phyloP scores from a whole-genome alignment of 805 yeast species.

The Lipomyces yamanashiensis region DNA sequence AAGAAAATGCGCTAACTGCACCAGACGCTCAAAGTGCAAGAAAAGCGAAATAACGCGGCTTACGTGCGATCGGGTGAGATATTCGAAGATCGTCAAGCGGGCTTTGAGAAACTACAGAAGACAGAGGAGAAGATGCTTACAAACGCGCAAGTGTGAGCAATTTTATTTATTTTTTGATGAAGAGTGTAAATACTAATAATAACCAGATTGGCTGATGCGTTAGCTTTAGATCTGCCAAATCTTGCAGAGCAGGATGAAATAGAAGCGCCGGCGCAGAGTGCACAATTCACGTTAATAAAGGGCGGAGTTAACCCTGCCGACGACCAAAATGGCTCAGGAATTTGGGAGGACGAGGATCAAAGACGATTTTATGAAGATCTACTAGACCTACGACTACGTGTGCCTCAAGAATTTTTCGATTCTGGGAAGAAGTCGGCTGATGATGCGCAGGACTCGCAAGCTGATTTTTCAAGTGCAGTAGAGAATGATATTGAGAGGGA shows the following conservation, averaged over 20 bases:
- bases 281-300: conserved; percentile 28
- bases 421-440: conserved; percentile 41
- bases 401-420: conserved; percentile 62
- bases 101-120: conserved; percentile 39
- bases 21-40: conserved; percentile 43
- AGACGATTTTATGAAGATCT: conserved; percentile 73
- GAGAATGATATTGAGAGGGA: conserved; percentile 26
- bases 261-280: conserved; percentile 37
- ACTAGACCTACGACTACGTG: conserved; percentile 63
- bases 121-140: conserved; percentile 53
- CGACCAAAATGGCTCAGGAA: conserved; percentile 40
- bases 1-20: not conserved
- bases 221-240: conserved; percentile 50
- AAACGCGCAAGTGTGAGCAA: conserved; percentile 45
- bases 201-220: conserved; percentile 50
- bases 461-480: conserved; percentile 19
- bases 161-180: not conserved
- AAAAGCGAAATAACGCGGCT: conserved; percentile 54
- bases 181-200: not conserved
- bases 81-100: conserved; percentile 48
- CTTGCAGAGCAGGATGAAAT: conserved; percentile 43
- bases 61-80: conserved; percentile 71
- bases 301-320: conserved; percentile 40
- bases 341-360: conserved; percentile 73
- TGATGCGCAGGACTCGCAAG: conserved; percentile 41